These are phyloP conservation scores for Apophysomyces trapeziformis DNA, from an alignment of 371 early-diverging fungal species.

Conservation along the genomic window DNA sequence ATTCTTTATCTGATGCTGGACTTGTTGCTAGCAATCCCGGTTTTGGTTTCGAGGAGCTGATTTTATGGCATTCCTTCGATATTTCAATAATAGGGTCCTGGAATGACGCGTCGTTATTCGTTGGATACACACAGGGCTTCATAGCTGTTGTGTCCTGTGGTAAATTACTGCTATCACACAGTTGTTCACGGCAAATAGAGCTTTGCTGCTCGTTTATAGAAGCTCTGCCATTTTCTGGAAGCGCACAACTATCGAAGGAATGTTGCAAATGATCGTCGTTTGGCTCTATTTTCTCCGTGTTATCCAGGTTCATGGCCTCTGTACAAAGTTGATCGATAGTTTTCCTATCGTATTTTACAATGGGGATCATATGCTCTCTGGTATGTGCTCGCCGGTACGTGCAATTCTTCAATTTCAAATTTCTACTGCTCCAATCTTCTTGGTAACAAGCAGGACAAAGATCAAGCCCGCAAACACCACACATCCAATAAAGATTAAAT, in stretches of 20 bases:
- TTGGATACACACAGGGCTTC: neutral
- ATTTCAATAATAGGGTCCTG: neutral
- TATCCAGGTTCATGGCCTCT: constrained; percentile 10
- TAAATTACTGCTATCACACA: too few relatives aligned
- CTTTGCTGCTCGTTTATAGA: too few relatives aligned
- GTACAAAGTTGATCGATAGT: constrained; percentile 22
- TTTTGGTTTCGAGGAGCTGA: too few relatives aligned
- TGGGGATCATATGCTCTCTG: constrained; percentile 42
- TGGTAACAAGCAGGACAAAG: constrained; percentile 60
- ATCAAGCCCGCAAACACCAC: constrained; percentile 59
- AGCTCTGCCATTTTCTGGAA: too few relatives aligned
- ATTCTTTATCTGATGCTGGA: too few relatives aligned
- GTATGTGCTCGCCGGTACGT: constrained; percentile 25
- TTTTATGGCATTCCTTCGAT: neutral
- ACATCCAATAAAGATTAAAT: constrained; percentile 54
- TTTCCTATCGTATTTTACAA: constrained; percentile 26
- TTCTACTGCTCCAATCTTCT: constrained; percentile 23
- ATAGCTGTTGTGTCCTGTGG: neutral
- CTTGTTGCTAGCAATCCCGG: too few relatives aligned
- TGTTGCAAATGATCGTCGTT: neutral
- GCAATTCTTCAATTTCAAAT: constrained; percentile 13
- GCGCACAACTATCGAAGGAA: neutral
- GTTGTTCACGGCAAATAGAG: too few relatives aligned
- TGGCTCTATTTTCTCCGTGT: neutral
- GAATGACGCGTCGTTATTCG: neutral